Percentiles rank a stretch among this genome's conserved stretches.
These are phyloP conservation scores for Marchantia paleacea DNA, from an alignment of 225 moss, liverwort and hornwort species.

Conservation along the genomic window DNA sequence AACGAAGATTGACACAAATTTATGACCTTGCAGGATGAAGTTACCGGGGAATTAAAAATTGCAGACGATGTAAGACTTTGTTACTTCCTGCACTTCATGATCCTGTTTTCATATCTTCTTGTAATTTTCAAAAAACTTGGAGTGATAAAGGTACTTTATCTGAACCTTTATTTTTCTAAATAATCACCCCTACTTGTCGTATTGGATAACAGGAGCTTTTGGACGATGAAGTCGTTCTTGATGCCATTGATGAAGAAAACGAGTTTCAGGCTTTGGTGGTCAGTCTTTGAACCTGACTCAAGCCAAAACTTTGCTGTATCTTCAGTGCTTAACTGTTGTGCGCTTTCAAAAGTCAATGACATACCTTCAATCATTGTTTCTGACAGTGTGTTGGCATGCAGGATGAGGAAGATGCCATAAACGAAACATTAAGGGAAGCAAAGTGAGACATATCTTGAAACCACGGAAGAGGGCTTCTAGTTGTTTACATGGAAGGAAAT, in stretches of 20 bases:
- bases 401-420: constrained; percentile 95
- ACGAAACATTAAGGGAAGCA: constrained; percentile 71
- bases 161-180: neutral
- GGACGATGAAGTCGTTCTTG: constrained; percentile 82
- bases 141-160: neutral
- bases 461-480: neutral
- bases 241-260: constrained; percentile 97
- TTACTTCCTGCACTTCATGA: neutral
- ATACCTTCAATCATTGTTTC: neutral
- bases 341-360: neutral
- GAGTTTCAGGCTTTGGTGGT: constrained; percentile 92
- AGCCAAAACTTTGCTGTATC: neutral
- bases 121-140: neutral
- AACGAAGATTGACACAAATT: neutral
- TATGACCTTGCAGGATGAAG: constrained; percentile 52
- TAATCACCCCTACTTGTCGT: neutral
- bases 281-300: constrained; percentile 16
- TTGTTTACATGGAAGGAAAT: constrained; percentile 1
- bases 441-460: constrained; percentile 29
- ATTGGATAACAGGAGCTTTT: constrained; percentile 56
- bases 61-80: constrained; percentile 74
- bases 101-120: neutral
- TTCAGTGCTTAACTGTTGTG: neutral
- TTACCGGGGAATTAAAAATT: constrained; percentile 64
- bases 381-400: constrained; percentile 21